Evolutionary conservation across 2,329 filamentous ascomycete species (phyloP), one percentile per base, ranked within the genome.

Genomic region (Scleromitrula shiraiana): DNA sequence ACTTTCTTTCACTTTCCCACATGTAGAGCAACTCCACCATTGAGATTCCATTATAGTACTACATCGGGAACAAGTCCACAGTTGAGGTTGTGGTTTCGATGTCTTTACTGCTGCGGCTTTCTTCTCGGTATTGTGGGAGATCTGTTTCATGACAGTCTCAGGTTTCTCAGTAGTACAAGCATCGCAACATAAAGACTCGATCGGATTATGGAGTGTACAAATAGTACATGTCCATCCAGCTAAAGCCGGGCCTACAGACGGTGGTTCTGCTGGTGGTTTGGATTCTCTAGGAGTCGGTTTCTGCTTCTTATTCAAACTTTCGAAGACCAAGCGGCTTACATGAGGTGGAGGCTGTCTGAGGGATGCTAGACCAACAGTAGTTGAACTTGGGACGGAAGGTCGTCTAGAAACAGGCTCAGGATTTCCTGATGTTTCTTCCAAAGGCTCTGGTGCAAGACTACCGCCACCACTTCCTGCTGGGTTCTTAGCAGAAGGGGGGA

Each of bases 151-250:
- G 17, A 59, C 56, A n/a, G 63, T 57, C 19, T 58, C 61, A 9
- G 63, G 60, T 45, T 71, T 66, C 58, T 75, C 68, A 8, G 61
- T 63, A 8, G 70, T 72, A 55, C 79, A 83, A 5, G 74, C 78
- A 52, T 78, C 77, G 57, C 79, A 83, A 55, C 66, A 72, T 22
- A 76, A 64, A 52, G 67, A 76, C n/a, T 55, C 64, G 7, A 62
- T 50, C 1, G 72, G 72, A 55, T 83, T 83, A 48, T 72, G 68
- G 19, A 82, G 64, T 0, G 79, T 83, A 58, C 79, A 83, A 10
- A 70, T 61, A 17, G 62, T 59, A 55, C 79, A 83, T 8, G 66
- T 67, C 79, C 79, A 82, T 36, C 77, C 78, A 77, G 44, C 53
- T 35, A 48, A 15, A 4, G 29, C 12, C 22, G 46, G 41, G 19